Conservation (phyloP, 2,329 filamentous ascomycete genomes). For the Cladosporium sp. region DNA sequence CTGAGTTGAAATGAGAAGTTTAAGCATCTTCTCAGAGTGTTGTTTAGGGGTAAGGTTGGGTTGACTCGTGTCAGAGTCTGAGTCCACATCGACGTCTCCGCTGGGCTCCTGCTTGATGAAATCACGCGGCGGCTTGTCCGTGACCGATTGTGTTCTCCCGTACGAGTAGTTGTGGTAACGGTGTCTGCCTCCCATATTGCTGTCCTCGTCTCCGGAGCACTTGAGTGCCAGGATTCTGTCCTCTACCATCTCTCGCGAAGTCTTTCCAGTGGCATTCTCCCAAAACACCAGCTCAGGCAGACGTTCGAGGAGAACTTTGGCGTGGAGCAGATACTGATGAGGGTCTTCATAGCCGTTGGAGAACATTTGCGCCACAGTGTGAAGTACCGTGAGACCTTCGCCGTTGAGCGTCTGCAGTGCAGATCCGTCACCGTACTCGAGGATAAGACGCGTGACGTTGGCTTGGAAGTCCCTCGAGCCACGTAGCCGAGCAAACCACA, state of each 20-base stretch:
- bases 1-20: conserved; percentile 39
- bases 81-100: neutral
- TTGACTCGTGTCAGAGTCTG: neutral
- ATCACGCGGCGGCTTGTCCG: conserved; percentile 11
- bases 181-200: neutral
- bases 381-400: conserved; percentile 65
- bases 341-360: conserved; percentile 32
- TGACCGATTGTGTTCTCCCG: conserved; percentile 15
- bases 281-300: conserved; percentile 63
- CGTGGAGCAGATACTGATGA: conserved; percentile 40
- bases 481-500: conserved; percentile 14
- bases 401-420: conserved; percentile 61
- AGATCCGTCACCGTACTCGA: conserved; percentile 46
- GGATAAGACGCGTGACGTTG: conserved; percentile 24
- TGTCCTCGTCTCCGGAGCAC: conserved; percentile 21
- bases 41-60: neutral
- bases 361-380: conserved; percentile 52
- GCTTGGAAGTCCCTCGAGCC: neutral
- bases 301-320: conserved; percentile 56
- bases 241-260: conserved; percentile 67
- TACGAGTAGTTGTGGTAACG: neutral
- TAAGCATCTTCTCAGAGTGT: conserved; percentile 34
- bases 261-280: conserved; percentile 76
- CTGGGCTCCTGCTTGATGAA: neutral
- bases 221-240: conserved; percentile 51